Evolutionary conservation across 2,329 filamentous ascomycete species (phyloP).

Genomic region (Botrytis elliptica): DNA sequence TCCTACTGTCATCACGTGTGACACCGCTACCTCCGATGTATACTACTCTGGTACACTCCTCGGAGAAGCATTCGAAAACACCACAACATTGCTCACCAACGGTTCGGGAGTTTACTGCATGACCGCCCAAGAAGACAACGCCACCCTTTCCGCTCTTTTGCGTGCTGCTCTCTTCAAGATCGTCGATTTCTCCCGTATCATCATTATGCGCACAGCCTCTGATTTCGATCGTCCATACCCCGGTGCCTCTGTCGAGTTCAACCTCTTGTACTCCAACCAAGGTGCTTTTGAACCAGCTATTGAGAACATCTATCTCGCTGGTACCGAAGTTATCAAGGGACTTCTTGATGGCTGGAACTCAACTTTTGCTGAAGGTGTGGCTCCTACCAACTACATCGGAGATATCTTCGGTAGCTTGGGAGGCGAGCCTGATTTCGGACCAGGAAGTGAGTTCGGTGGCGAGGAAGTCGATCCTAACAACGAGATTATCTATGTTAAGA

Average conservation of each 20-base stretch:
- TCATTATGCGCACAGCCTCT: constrained; percentile 66
- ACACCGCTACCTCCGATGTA: constrained; percentile 68
- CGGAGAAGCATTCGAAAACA: constrained; percentile 63
- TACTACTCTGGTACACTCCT: constrained; percentile 66
- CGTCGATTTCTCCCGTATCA: constrained; percentile 65
- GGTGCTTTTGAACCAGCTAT: constrained; percentile 64
- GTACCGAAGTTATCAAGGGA: constrained; percentile 58
- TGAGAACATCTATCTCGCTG: constrained; percentile 65
- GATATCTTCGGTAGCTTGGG: constrained; percentile 69
- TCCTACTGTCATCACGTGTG: constrained; percentile 62
- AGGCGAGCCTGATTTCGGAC: constrained; percentile 63
- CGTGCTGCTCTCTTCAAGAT: constrained; percentile 52
- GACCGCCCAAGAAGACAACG: constrained; percentile 72
- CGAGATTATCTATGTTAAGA: constrained; percentile 2
- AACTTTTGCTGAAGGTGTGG: constrained; percentile 53
- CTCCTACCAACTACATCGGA: constrained; percentile 60
- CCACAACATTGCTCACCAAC: constrained; percentile 63
- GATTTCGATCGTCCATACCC: constrained; percentile 71
- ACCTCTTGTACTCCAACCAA: constrained; percentile 59
- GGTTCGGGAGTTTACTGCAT: constrained; percentile 67
- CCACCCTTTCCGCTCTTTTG: constrained; percentile 63
- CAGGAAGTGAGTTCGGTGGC: constrained; percentile 28
- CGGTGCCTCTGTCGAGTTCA: constrained; percentile 54
- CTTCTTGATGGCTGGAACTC: constrained; percentile 61
- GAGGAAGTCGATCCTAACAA: neutral